Base-by-base conservation (phyloP, 202 grass and related monocot genomes). In the Setaria italica region DNA sequence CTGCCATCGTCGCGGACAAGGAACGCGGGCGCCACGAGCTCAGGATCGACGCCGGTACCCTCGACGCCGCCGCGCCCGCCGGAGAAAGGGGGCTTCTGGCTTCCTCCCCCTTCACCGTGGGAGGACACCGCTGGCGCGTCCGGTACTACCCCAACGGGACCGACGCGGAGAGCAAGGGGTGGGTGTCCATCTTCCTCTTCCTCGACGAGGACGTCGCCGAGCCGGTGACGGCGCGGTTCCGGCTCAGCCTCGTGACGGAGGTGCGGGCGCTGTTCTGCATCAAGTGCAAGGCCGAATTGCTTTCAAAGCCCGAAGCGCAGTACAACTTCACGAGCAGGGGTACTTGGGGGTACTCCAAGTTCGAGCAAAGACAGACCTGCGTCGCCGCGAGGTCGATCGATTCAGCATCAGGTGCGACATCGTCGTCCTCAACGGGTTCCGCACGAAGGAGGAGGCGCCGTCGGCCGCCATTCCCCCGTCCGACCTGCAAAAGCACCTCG, bases 11-110 rank as follows among this genome's bases (percentile, higher is more conserved):
- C 20, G 70, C 17, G 7, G 70, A 63, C 32, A 51, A 47, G 0
- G 81, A 10, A 19, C 2, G 29, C 17, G 81, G 81, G 29, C 56
- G 58, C 69, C 81, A 83, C 45, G 17, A 74, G 7, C 81, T 84
- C 45, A 49, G 19, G 70, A 14, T 84, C 45, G 81, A 74, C 4
- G 57, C 30, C 45, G 63, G 46, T 0, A 29, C 81, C 8, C 81
- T 74, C 70, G 2, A 21, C 33, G 68, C 9, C 14, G 29, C 25
- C 15, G 53, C 21, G 7, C 54, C 54, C 41, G 29, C 29, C 14
- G 72, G 72, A 37, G 33, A 17, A 17, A 45, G 1, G 17, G 70
- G 58, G 0, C 1, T 42, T 7, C 7, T 10, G 1, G 1, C 0
- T 8, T 84, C 58, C 0, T 35, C 4, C 14, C 8, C 58, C 0